A percentile compares a stretch with the other conserved stretches of the same genome.
phyloP scores from a whole-genome alignment of 176 grass and related monocot species.

The Phoenix dactylifera region DNA sequence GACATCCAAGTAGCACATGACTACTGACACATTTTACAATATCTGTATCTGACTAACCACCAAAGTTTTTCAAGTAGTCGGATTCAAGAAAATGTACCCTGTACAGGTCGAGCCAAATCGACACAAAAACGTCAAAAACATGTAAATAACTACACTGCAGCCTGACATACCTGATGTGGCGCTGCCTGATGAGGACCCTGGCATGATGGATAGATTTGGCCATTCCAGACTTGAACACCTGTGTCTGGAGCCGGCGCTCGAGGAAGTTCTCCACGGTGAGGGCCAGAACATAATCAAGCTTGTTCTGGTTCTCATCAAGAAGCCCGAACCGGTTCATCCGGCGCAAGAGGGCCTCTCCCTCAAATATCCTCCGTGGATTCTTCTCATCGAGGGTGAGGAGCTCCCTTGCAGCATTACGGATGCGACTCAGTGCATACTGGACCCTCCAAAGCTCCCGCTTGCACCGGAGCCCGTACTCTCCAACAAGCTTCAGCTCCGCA shows the following conservation, averaged over 20 bases:
- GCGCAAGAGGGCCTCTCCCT: conserved; percentile 64
- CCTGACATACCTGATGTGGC: conserved; percentile 44
- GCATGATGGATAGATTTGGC: conserved; percentile 73
- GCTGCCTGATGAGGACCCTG: conserved; percentile 66
- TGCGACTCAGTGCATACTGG: conserved; percentile 55
- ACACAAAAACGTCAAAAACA: too few relatives aligned
- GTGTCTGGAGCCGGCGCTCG: conserved; percentile 54
- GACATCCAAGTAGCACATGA: too few relatives aligned
- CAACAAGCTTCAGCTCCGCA: conserved; percentile 54
- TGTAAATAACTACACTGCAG: too few relatives aligned
- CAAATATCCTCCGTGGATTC: conserved; percentile 67
- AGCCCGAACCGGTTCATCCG: conserved; percentile 67
- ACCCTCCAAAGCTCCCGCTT: conserved; percentile 69
- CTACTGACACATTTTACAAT: too few relatives aligned
- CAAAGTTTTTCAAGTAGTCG: too few relatives aligned
- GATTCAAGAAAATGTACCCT: too few relatives aligned
- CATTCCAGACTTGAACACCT: conserved; percentile 77
- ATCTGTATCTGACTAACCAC: too few relatives aligned
- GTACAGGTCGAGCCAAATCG: too few relatives aligned
- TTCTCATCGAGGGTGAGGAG: conserved; percentile 69
- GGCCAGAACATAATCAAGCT: conserved; percentile 68
- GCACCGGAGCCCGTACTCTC: conserved; percentile 68
- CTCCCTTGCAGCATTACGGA: conserved; percentile 66
- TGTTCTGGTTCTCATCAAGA: conserved; percentile 61
- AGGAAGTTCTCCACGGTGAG: conserved; percentile 76